These are phyloP conservation scores for Hymenoscyphus occultus DNA, from an alignment of 2,329 filamentous ascomycete genomes.

Conservation along the genomic window DNA sequence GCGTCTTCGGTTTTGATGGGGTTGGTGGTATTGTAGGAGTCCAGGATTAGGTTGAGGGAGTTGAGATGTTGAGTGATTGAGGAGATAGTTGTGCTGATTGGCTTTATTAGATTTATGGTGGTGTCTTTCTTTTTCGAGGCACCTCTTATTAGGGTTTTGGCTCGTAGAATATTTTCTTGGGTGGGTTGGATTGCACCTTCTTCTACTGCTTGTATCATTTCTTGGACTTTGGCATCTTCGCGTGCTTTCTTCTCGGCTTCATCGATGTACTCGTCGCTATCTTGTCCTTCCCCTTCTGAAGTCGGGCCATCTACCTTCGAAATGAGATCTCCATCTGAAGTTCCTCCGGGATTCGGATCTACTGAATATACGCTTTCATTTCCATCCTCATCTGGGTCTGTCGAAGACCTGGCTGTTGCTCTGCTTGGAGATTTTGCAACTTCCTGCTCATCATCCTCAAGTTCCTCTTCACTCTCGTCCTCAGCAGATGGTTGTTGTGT, in stretches of 20 bases:
- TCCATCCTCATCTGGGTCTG: constrained; percentile 16
- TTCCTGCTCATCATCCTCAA: constrained; percentile 10
- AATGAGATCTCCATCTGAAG: constrained; percentile 9
- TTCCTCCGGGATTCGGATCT: neutral
- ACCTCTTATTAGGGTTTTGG: constrained; percentile 48
- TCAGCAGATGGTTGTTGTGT: constrained; percentile 18
- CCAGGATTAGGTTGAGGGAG: constrained; percentile 40
- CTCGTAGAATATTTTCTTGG: constrained; percentile 30
- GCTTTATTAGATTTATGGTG: constrained; percentile 49
- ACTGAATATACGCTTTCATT: neutral
- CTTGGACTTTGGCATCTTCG: constrained; percentile 35
- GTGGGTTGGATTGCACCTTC: constrained; percentile 26
- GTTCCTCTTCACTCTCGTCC: constrained; percentile 18
- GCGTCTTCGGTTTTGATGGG: constrained; percentile 41
- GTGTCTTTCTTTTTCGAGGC: constrained; percentile 55
- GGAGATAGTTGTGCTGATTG: constrained; percentile 24
- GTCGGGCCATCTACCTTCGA: neutral
- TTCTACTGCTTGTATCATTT: constrained; percentile 35
- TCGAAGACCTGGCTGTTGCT: constrained; percentile 4
- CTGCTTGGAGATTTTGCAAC: constrained; percentile 1
- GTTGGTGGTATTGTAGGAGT: constrained; percentile 36
- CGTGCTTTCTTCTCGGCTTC: constrained; percentile 34
- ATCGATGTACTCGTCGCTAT: constrained; percentile 31
- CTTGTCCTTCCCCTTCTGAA: constrained; percentile 15
- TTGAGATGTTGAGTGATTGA: constrained; percentile 36